A percentile compares a stretch with the other conserved stretches of the same genome.
These are phyloP conservation scores for Coemansia sp. DNA, from an alignment of 192 early-diverging fungal species.

Conservation along the genomic window DNA sequence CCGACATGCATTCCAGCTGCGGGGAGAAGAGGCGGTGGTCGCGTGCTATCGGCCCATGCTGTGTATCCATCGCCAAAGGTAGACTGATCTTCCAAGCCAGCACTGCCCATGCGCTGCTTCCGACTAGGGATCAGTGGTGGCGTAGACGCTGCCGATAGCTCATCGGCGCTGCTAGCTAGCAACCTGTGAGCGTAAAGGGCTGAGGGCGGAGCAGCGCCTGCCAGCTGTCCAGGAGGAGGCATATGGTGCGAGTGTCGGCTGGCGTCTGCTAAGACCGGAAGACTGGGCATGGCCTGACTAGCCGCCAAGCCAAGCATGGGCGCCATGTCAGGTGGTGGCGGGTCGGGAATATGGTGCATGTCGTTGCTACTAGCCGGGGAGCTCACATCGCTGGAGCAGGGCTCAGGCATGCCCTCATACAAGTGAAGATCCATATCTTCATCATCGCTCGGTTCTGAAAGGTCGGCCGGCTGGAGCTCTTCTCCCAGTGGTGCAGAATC, in stretches of 20 bases:
- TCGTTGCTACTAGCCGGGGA: slow-evolving; percentile 5
- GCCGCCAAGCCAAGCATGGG: neutral
- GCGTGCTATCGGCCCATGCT: slow-evolving; percentile 3
- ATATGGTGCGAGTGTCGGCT: neutral
- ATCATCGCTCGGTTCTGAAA: neutral
- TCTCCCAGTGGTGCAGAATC: neutral
- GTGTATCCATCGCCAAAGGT: neutral
- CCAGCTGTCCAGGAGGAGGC: neutral
- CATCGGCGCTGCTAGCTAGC: neutral
- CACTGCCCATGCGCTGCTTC: neutral
- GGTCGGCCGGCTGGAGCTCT: neutral
- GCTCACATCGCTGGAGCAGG: slow-evolving; percentile 6
- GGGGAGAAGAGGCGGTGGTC: slow-evolving; percentile 12
- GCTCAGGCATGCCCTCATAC: slow-evolving; percentile 1
- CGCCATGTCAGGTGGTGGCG: neutral
- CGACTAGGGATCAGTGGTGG: slow-evolving; percentile 5
- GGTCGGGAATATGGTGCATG: slow-evolving; percentile 3
- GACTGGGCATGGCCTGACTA: neutral
- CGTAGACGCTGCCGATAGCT: slow-evolving; percentile 5
- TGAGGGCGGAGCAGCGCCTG: neutral
- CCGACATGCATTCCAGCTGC: slow-evolving; percentile 2
- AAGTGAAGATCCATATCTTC: neutral
- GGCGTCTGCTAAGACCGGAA: neutral
- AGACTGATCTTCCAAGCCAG: neutral
- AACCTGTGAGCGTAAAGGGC: neutral